These are phyloP conservation scores for Acer yangbiense DNA, from an alignment of 345 rosid genomes.

Conservation along the genomic window DNA sequence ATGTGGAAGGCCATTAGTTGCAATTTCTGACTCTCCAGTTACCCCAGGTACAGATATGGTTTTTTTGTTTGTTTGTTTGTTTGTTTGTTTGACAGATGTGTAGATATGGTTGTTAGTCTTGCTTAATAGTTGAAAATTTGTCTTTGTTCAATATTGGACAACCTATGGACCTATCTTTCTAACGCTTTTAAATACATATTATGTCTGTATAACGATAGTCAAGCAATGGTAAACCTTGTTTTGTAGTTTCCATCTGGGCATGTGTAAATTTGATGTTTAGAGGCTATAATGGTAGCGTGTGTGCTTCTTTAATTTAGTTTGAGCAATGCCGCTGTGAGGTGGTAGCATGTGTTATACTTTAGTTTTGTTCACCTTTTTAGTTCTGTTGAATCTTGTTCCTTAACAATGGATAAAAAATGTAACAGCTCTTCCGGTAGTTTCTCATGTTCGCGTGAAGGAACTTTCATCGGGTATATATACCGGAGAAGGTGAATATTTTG, in stretches of 20 bases:
- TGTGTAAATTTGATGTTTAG: background rate
- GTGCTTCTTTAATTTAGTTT: background rate
- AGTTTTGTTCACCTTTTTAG: background rate
- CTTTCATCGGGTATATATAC: slow-evolving; percentile 59
- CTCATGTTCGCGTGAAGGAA: slow-evolving; percentile 65
- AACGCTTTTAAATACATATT: background rate
- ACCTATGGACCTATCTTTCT: background rate
- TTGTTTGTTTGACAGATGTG: too few relatives aligned
- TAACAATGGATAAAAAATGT: slow-evolving; percentile 30
- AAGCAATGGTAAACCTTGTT: background rate
- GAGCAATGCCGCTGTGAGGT: background rate
- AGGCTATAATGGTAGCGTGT: background rate
- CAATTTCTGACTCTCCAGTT: slow-evolving; percentile 71
- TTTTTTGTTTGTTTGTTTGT: too few relatives aligned
- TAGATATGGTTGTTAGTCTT: background rate
- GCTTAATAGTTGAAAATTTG: slow-evolving; percentile 5
- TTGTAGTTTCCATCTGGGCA: background rate
- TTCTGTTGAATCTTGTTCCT: slow-evolving; percentile 6
- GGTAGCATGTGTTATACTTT: background rate
- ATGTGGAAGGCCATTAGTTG: slow-evolving; percentile 78
- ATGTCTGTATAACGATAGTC: slow-evolving; percentile 1
- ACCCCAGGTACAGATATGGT: slow-evolving; percentile 56
- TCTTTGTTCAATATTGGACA: background rate
- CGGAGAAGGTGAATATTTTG: slow-evolving; percentile 94
- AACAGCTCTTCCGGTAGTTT: slow-evolving; percentile 81